A percentile compares a stretch with the other conserved stretches of the same genome.
phyloP scores from a whole-genome alignment of 331 rosid species.

The Phaseolus coccineus region DNA sequence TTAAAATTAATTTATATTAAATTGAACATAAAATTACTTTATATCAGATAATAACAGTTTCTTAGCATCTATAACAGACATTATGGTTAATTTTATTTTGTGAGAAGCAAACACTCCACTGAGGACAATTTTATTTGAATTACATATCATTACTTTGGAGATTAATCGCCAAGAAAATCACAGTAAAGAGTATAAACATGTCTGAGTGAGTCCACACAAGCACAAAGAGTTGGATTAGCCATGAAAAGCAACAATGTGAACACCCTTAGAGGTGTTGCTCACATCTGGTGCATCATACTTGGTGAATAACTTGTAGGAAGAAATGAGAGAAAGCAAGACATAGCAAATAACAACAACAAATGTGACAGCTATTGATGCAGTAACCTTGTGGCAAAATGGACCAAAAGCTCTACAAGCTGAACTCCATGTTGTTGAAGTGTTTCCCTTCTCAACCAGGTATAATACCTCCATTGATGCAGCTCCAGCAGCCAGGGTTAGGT shows the following conservation, averaged over 20 bases:
- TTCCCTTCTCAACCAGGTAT: conserved; percentile 75
- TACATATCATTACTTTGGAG: not conserved
- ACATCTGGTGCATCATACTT: conserved; percentile 68
- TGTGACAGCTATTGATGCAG: conserved; percentile 62
- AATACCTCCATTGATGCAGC: conserved; percentile 67
- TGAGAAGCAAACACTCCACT: too few relatives aligned
- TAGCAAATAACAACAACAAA: conserved; percentile 62
- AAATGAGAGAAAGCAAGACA: conserved; percentile 70
- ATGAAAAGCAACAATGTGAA: conserved; percentile 44
- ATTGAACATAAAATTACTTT: too few relatives aligned
- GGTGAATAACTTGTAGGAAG: conserved; percentile 91
- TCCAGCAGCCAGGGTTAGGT: conserved; percentile 76
- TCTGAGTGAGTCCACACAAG: not conserved
- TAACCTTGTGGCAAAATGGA: conserved; percentile 72
- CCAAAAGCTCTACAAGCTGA: conserved; percentile 70
- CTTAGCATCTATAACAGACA: too few relatives aligned
- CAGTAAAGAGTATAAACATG: not conserved
- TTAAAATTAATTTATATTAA: too few relatives aligned
- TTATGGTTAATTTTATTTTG: too few relatives aligned
- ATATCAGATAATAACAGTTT: too few relatives aligned
- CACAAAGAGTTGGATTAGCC: conserved; percentile 35
- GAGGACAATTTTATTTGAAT: not conserved
- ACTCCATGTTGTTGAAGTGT: conserved; percentile 62
- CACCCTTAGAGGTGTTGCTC: conserved; percentile 46
- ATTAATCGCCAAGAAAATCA: not conserved